phyloP scores from a whole-genome alignment of 495 filamentous ascomycete species.

The Penicillium lividum region DNA sequence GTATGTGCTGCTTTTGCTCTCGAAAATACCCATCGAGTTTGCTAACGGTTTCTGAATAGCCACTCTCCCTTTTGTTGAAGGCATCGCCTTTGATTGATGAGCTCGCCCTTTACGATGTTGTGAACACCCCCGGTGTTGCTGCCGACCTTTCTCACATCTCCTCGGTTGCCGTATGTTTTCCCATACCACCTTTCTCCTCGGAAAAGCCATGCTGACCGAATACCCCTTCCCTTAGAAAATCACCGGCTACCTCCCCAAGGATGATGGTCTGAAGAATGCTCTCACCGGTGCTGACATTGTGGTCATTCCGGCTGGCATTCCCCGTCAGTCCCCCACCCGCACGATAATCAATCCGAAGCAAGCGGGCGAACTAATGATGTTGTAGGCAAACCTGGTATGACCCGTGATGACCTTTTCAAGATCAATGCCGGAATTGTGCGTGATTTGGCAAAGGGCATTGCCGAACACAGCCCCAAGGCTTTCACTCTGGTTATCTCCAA shows the following conservation, averaged over 20 bases:
- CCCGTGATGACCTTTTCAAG: slow-evolving; percentile 98
- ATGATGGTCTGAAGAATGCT: slow-evolving; percentile 85
- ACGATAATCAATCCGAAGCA: too few relatives aligned
- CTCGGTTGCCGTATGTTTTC: slow-evolving; percentile 73
- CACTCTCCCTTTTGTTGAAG: slow-evolving; percentile 93
- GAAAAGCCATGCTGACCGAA: not conserved
- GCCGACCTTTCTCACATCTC: slow-evolving; percentile 98
- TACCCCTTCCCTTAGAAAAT: slow-evolving; percentile 62
- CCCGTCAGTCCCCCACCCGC: slow-evolving; percentile 63
- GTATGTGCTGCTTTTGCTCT: slow-evolving; percentile 43
- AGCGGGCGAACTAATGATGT: slow-evolving; percentile 7
- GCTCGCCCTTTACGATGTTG: slow-evolving; percentile 97
- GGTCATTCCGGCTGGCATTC: slow-evolving; percentile 96
- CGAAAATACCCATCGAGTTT: not conserved
- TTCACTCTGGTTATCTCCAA: slow-evolving; percentile 97
- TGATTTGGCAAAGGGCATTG: slow-evolving; percentile 79
- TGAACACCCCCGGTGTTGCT: slow-evolving; percentile 95
- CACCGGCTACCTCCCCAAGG: slow-evolving; percentile 82
- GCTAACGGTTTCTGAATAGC: slow-evolving; percentile 53
- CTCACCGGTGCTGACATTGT: slow-evolving; percentile 92
- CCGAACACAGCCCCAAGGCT: slow-evolving; percentile 84
- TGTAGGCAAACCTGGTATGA: slow-evolving; percentile 97
- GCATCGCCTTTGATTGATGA: slow-evolving; percentile 80
- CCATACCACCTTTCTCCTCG: not conserved
- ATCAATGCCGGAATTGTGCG: slow-evolving; percentile 95